Conservation (phyloP, 1,139 yeast species). For the Zhuliangozyma blackwelliae region DNA sequence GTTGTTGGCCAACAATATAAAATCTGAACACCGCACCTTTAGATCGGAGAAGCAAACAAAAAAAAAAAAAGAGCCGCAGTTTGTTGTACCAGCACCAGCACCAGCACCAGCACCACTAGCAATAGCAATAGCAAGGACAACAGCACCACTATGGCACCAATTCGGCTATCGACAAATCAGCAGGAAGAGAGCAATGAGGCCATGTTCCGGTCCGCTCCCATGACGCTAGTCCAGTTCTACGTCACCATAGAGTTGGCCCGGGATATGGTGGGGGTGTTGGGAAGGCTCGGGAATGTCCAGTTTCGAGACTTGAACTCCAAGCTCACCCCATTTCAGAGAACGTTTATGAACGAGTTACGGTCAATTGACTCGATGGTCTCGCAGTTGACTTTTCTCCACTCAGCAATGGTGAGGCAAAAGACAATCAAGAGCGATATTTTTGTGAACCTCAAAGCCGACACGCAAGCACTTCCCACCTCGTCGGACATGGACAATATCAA, state of each 20-base stretch:
- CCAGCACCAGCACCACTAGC: too few species aligned
- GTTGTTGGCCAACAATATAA: too few species aligned
- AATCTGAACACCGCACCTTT: too few species aligned
- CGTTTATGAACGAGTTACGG: slow-evolving; percentile 80
- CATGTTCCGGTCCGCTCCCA: slow-evolving; percentile 75
- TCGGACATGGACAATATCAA: slow-evolving; percentile 30
- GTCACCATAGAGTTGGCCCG: slow-evolving; percentile 89
- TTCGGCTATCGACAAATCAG: slow-evolving; percentile 4
- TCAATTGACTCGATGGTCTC: slow-evolving; percentile 33
- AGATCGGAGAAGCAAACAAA: too few species aligned
- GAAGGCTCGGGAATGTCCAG: slow-evolving; percentile 79
- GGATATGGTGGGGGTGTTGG: slow-evolving; percentile 77
- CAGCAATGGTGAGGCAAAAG: slow-evolving; percentile 34
- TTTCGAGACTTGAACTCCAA: slow-evolving; percentile 83
- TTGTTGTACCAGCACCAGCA: too few species aligned
- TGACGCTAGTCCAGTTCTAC: slow-evolving; percentile 88
- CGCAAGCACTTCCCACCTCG: slow-evolving; percentile 24
- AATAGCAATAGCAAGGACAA: too few species aligned
- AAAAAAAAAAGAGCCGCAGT: too few species aligned
- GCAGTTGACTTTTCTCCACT: slow-evolving; percentile 25
- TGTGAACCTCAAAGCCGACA: slow-evolving; percentile 21
- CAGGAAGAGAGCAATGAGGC: slow-evolving; percentile 17
- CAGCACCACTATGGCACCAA: slow-evolving; percentile 4
- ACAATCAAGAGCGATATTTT: slow-evolving; percentile 23
- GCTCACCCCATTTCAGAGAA: slow-evolving; percentile 79